phyloP scores from a whole-genome alignment of 2,329 filamentous ascomycete genomes.

The Apiospora pterosperma region DNA sequence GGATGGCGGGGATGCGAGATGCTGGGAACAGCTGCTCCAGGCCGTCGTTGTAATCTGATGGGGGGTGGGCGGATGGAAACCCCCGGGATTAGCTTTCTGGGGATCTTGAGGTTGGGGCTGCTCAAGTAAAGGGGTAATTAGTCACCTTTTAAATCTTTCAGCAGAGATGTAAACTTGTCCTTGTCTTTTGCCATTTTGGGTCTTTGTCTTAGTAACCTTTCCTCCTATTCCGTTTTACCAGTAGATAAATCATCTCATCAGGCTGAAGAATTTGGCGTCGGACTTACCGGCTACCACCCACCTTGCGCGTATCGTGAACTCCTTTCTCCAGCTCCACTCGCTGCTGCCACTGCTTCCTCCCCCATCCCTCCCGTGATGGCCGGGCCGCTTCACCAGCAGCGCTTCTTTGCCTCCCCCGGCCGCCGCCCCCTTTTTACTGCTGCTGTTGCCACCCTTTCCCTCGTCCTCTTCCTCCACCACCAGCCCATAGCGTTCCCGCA shows the following conservation, averaged over 20 bases:
- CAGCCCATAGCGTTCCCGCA: slow-evolving; percentile 40
- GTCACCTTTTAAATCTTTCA: slow-evolving; percentile 38
- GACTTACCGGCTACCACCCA: slow-evolving; percentile 40
- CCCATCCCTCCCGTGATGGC: slow-evolving; percentile 12
- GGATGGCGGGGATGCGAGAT: slow-evolving; percentile 36
- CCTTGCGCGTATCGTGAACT: slow-evolving; percentile 32
- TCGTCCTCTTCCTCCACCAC: neutral
- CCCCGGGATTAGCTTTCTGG: neutral
- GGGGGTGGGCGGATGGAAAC: neutral
- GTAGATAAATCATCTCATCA: neutral
- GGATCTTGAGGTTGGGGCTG: neutral
- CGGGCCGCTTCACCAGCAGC: neutral
- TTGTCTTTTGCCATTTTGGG: slow-evolving; percentile 30
- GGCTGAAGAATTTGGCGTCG: neutral
- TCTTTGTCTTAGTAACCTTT: neutral
- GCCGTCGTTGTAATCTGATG: slow-evolving; percentile 43
- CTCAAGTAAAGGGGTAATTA: neutral
- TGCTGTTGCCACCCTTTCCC: neutral
- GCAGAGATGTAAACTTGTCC: slow-evolving; percentile 38
- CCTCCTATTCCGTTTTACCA: neutral
- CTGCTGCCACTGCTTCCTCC: neutral
- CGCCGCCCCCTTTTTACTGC: slow-evolving; percentile 5
- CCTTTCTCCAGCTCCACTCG: slow-evolving; percentile 31
- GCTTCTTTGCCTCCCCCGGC: slow-evolving; percentile 13
- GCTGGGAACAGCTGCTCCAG: slow-evolving; percentile 44